A percentile compares a stretch with the other conserved stretches of the same genome.
Evolutionary conservation across 257 asterid genomes (phyloP).

Genomic region (Rhazya stricta): DNA sequence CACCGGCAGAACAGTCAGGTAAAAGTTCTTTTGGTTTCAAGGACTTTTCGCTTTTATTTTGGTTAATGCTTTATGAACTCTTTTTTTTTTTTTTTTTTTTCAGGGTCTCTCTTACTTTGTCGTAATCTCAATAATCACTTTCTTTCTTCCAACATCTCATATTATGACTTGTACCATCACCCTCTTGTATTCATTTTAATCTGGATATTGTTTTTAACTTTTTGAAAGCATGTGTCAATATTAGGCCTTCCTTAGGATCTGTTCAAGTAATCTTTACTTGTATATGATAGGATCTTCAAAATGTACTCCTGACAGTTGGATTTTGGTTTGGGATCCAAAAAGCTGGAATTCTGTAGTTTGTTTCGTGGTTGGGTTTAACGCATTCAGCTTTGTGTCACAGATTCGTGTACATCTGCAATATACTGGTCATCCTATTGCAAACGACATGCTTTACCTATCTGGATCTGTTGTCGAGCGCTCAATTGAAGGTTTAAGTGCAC

Average conservation of each 20-base stretch:
- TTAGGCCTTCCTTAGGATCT: neutral
- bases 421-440: constrained; percentile 89
- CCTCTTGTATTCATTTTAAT: neutral
- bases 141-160: neutral
- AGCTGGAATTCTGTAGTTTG: neutral
- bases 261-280: neutral
- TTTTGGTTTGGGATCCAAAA: neutral
- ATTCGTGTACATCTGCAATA: constrained; percentile 88
- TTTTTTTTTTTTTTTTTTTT: neutral
- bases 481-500: constrained; percentile 43
- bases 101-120: neutral
- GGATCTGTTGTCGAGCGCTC: constrained; percentile 38
- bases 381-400: constrained; percentile 38
- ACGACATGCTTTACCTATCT: constrained; percentile 75
- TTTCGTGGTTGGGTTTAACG: neutral
- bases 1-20: constrained; percentile 98
- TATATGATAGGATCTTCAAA: neutral
- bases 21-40: constrained; percentile 3
- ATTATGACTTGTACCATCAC: neutral
- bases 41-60: neutral
- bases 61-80: neutral
- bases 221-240: neutral
- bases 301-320: neutral
- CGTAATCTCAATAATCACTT: neutral
- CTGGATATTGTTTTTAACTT: neutral